Base-by-base conservation (phyloP, 768 basidiomycete species). In the Clitopilus hobsonii region DNA sequence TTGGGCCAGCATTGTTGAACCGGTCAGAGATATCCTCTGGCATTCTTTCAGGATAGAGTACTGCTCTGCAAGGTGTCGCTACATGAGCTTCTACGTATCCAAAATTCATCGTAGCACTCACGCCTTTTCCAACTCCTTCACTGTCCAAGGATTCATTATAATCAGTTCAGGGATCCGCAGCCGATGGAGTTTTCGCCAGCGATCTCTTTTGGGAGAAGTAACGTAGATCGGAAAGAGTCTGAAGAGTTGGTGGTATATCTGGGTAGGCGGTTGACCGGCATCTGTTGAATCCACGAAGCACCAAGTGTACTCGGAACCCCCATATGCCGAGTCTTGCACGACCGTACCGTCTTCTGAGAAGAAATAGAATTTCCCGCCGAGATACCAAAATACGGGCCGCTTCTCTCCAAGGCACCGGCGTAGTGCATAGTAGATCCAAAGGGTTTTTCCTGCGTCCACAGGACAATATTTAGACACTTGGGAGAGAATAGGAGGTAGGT, bases 91-190 rank as follows among this genome's bases (percentile, higher is more conserved):
- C 30, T 16, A 16, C 30, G 16, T 18, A 10, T 41, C 6, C 6
- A 41, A 41, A 5, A 41, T 41, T 18, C 5, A 41, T 13, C 6
- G 6, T 41, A 5, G 11, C 38, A 52, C 51, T 38, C 51, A 52
- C 51, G 30, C 51, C 3, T 24, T 13, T 18, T 36, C 22, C 23
- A 52, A 23, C 53, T 54, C 53, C 6, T 18, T 25, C 53, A 7
- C n/a, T 36, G 38, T 60, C 62, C 61, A 63, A 26, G 61, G 62
- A 54, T 63, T 61, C 57, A 62, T 58, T 25, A 56, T 56, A 27
- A 60, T 14, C 26, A 20, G 48, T 14, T 58, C 53, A 52, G 36
- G 38, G 18, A 22, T 23, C 6, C 38, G 26, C 11, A 38, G 18
- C 41, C 41, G 50, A 18, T 56, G 20, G 26, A 58, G 38, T 38